phyloP scores from a whole-genome alignment of 768 basidiomycete species.

The Mycena alexandri region DNA sequence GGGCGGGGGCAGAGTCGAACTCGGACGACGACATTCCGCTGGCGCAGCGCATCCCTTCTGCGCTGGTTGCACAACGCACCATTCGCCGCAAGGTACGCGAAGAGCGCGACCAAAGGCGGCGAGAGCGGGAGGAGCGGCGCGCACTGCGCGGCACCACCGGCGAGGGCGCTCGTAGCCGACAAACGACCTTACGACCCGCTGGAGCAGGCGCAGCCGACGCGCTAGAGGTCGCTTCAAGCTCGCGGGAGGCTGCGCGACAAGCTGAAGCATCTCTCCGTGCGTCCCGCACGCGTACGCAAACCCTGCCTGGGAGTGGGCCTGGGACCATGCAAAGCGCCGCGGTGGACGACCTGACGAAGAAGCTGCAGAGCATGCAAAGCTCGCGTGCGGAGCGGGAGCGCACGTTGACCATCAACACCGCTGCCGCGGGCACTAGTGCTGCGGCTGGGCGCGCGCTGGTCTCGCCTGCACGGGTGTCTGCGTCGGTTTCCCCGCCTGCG shows the following conservation, averaged over 20 bases:
- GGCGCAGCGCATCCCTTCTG: constrained; percentile 85
- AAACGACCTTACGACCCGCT: constrained; percentile 53
- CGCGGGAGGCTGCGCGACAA: constrained; percentile 33
- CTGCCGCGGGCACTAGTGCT: constrained; percentile 20
- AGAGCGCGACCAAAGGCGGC: constrained; percentile 71
- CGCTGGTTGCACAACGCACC: constrained; percentile 84
- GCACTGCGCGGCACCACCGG: constrained; percentile 27
- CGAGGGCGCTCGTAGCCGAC: constrained; percentile 42
- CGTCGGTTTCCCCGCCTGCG: constrained; percentile 38
- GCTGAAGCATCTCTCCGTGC: constrained; percentile 33
- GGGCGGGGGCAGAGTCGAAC: too few relatives aligned
- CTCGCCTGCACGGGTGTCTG: constrained; percentile 11
- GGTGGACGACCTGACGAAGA: constrained; percentile 70
- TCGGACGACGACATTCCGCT: constrained; percentile 86
- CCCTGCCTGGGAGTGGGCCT: constrained; percentile 54
- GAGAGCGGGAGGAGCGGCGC: constrained; percentile 56
- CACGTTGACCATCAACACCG: constrained; percentile 53
- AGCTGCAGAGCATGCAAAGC: constrained; percentile 66
- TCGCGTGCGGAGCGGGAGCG: constrained; percentile 58
- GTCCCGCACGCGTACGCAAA: constrained; percentile 49
- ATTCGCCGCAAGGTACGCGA: constrained; percentile 80
- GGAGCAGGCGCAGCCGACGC: constrained; percentile 49
- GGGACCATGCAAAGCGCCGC: constrained; percentile 54
- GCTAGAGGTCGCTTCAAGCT: constrained; percentile 27
- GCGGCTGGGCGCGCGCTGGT: constrained; percentile 28